Evolutionary conservation across 2,329 filamentous ascomycete genomes (phyloP), one percentile per base, ranked within the genome.

Genomic region (Lizonia empirigonia): DNA sequence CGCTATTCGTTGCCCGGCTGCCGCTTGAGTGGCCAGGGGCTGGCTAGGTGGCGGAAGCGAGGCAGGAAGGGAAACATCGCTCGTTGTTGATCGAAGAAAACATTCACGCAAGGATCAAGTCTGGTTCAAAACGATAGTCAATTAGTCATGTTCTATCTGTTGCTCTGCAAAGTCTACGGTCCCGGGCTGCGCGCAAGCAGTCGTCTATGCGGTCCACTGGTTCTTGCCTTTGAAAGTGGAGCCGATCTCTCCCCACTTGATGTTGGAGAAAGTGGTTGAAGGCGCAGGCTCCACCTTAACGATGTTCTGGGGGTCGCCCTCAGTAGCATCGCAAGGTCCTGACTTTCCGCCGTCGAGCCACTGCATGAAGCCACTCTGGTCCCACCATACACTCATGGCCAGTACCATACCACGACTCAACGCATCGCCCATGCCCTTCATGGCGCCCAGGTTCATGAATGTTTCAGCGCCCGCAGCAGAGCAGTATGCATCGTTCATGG

Each of bases 201-300:
- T 30, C 7, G 2, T 50, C 39, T 61, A 64, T 24, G 60, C 62
- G 7, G n/a, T 56, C 57, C 54, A 64, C n/a, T 50, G 42, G 22
- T 63, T 61, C 47, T 60, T 58, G 12, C 47, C 45, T 15, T 53
- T 52, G 50, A 74, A 81, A 0, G 80, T 85, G 15, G 80, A 81
- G 4, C 78, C 81, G 60, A 86, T 80, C 58, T 85, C 81, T n/a
- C 83, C 83, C 77, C 81, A 83, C 61, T 78, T 79, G 59, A 86
- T 80, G 60, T 84, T 79, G 54, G 77, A 80, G 62, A 83, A 85
- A 1, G 72, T 78, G 4, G 85, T 80, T 12, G 74, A 74, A 0
- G 82, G 78, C 39, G 74, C 72, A 1, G 80, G 77, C 59, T 80
- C 71, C 12, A 80, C 65, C 37, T 73, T 68, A 45, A 75, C 53